Base-by-base conservation (phyloP, 441 rosid species). In the Arabidopsis hybrid region DNA sequence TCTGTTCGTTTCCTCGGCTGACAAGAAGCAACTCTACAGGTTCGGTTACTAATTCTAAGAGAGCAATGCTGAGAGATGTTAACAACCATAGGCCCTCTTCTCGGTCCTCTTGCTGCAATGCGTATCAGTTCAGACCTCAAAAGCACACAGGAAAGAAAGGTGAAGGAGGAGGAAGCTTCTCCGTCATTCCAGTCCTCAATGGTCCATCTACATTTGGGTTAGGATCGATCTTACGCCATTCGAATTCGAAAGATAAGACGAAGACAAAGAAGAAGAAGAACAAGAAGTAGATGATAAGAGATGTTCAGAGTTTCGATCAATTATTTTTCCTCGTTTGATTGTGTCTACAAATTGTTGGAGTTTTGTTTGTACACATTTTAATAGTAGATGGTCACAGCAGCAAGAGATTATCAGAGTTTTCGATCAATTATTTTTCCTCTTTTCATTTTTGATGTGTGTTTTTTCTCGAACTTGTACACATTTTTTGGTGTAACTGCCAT, bases 11-110 rank as follows among this genome's bases (percentile, higher is more conserved):
- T 7, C 89, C 89, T 11, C 83, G 91, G 57, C 71, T 91, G 18
- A 76, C 87, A 0, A 77, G 97, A 71, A 91, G 91, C 81, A 87
- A 81, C 63, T 93, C 98, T 1, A 87, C 94, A 3, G 91, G 96
- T 75, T 83, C 92, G 0, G 86, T 68, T 49, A 69, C 78, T 10
- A 71, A 65, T 67, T 60, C 84, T 3, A 88, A 84, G 49, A 69
- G 77, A 60, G 55, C 77, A 11, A 52, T 80, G 26, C 56, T 62
- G 21, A 81, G 85, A 65, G 80, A 83, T 60, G 35, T 40, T 42
- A 78, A 76, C 61, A 83, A 78, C 78, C 80, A 65, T 8, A 57
- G 63, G 66, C 59, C 50, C 4, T 58, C 87, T 11, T 32, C 74
- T 29, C 43, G 34, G 16, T 60, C 83, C 1, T 40, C 72, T 8